phyloP scores from a whole-genome alignment of 331 rosid genomes.

The Pyracantha coccinea region DNA sequence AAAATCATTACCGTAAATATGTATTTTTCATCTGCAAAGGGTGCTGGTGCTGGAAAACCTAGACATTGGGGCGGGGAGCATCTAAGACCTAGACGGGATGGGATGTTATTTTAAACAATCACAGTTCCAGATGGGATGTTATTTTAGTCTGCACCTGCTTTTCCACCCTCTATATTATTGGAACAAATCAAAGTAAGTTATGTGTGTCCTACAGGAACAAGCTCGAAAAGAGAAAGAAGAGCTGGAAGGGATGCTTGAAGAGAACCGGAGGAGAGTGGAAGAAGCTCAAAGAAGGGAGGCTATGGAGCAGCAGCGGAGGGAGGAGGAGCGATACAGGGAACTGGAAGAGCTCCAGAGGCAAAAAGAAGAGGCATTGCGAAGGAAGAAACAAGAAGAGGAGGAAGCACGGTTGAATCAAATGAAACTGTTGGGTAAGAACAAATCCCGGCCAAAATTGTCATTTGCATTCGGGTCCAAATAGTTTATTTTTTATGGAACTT shows the following conservation, averaged over 20 bases:
- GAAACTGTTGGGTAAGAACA: constrained; percentile 90
- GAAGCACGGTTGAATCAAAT: constrained; percentile 77
- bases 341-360: constrained; percentile 95
- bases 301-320: constrained; percentile 80
- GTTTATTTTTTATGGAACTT: background rate
- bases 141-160: background rate
- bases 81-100: no score
- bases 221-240: constrained; percentile 69
- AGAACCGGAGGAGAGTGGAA: constrained; percentile 70
- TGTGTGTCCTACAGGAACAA: constrained; percentile 47
- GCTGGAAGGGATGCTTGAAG: constrained; percentile 79
- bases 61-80: no score
- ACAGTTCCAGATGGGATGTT: background rate
- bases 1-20: background rate
- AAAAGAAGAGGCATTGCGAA: constrained; percentile 79
- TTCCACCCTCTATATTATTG: background rate
- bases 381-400: constrained; percentile 86
- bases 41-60: background rate
- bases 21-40: background rate
- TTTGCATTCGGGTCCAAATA: constrained; percentile 87
- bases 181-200: background rate
- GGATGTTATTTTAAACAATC: background rate
- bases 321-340: constrained; percentile 91
- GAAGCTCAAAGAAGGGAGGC: constrained; percentile 91
- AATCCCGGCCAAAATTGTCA: constrained; percentile 85